Base-by-base conservation (phyloP, 306 rosid genomes). In the Benincasa hispida region DNA sequence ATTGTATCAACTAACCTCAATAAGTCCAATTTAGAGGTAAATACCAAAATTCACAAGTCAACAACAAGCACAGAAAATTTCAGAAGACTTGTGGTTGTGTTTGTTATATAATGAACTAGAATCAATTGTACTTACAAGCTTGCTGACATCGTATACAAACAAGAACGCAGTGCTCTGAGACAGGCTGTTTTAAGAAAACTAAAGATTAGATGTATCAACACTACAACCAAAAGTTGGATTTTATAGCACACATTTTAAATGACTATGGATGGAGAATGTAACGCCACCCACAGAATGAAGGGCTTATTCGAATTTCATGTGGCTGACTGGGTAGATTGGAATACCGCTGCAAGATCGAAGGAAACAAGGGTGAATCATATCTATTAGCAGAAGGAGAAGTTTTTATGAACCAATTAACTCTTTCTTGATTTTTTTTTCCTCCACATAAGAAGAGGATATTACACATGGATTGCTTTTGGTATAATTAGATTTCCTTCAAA, bases 261-360 rank as follows among this genome's bases (percentile, higher is more conserved):
- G 5, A 67, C 74, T 17, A 39, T 19, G 17, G 11, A 39, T 68
- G 3, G 19, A 41, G 35, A 45, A 25, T 25, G 57, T 45, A 53
- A 70, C 9, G 76, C 25, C 12, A 47, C 41, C 47, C 41, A 70
- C 76, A 69, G 57, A 69, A 45, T 70, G 76, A 50, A 70, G 58
- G 42, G 76, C 25, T 70, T 47, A 25, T 27, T 47, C 18, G 2
- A 70, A 56, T 47, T 42, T 41, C 39, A 27, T 25, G 58, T 13
- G 24, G 6, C 24, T 17, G 37, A 24, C 35, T 12, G 19, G 34
- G 54, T 67, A 68, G 35, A 17, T 68, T 13, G 22, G 48, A 41
- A 68, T 11, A 68, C 35, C 75, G 0, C 76, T 25, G 76, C 58
- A 47, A 69, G 15, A 69, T 45, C 57, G 45, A 13, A 45, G 75